Evolutionary conservation across 345 rosid genomes (phyloP), one percentile per base, ranked within the genome.

Genomic region (Citrus cavaleriei): DNA sequence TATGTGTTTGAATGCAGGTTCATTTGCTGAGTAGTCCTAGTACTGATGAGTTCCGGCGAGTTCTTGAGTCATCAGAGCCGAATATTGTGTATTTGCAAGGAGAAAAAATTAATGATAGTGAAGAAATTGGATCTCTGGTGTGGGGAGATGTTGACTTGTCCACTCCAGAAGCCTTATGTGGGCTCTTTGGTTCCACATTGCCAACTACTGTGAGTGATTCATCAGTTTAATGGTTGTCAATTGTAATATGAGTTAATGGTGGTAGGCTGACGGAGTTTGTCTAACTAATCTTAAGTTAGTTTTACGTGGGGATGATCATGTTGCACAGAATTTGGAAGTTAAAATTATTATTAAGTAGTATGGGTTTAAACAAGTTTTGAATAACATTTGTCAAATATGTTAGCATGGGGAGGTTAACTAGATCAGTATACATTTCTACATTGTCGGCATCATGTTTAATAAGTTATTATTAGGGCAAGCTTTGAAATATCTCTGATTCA

Each of bases 11-110:
- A 84, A 69, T 88, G 82, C 89, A 97, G 99, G 93, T 94, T 84
- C 96, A 90, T 87, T 84, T 88, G 74, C 87, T 97, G 83, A 88
- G 74, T 77, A 88, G 83, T 83, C 99, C 99, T n/a, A 89, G 87
- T 61, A 61, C 79, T 16, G 90, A 91, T 75, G 98, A 92, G 80
- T 91, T 97, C 84, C 86, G 24, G 79, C 88, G 73, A 74, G 89
- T 84, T 78, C 80, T 92, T 67, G 92, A 86, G 83, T 86, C 90
- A 0, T 82, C 87, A 10, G 90, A 88, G 73, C 93, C 97, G 16
- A 89, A 84, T 83, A 74, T 97, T 77, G 95, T 97, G 35, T 97
- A 93, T 88, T 82, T 97, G 82, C 97, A 88, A 90, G 98, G 98
- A 35, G 90, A 86, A 81, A 89, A 79, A 79, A 78, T 55, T 79